Percentiles rank a stretch among this genome's conserved stretches.
Evolutionary conservation across 2,329 filamentous ascomycete genomes (phyloP).

Genomic region (Trichophyton verrucosum): DNA sequence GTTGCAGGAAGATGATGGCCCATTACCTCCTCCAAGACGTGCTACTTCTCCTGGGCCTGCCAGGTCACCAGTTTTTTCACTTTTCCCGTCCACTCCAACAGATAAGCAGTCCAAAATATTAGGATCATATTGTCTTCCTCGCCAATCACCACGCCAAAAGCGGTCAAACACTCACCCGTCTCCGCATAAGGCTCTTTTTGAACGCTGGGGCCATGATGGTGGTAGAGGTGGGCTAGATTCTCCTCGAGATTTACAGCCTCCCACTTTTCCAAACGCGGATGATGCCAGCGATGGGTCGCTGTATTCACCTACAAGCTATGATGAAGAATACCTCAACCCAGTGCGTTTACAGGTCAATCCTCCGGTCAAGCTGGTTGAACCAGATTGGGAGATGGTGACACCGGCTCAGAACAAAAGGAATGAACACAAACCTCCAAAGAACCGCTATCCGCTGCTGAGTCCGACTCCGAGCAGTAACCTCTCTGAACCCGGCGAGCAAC

Average conservation of each 20-base stretch:
- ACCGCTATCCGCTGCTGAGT: background rate
- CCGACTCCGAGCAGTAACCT: background rate
- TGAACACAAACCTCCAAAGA: background rate
- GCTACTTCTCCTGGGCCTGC: conserved; percentile 27
- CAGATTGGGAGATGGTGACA: conserved; percentile 15
- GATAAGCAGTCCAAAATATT: conserved; percentile 22
- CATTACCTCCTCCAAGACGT: conserved; percentile 20
- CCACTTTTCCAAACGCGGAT: background rate
- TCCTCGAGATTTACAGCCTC: background rate
- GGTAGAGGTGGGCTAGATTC: background rate
- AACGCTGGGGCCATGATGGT: background rate
- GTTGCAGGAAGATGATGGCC: background rate
- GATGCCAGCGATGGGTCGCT: background rate
- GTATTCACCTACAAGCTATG: background rate
- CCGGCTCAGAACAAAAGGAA: background rate
- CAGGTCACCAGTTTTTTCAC: conserved; percentile 26
- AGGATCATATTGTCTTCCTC: conserved; percentile 14
- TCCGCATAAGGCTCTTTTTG: background rate
- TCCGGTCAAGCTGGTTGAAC: conserved; percentile 4
- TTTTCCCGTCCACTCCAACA: conserved; percentile 27
- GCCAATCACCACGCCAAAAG: conserved; percentile 18
- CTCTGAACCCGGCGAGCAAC: background rate
- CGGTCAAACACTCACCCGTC: conserved; percentile 14
- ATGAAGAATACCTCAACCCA: conserved; percentile 1
- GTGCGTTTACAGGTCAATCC: conserved; percentile 8